Evolutionary conservation across 306 rosid species (phyloP), one percentile per base, ranked within the genome.

Genomic region (Fragaria iinumae): DNA sequence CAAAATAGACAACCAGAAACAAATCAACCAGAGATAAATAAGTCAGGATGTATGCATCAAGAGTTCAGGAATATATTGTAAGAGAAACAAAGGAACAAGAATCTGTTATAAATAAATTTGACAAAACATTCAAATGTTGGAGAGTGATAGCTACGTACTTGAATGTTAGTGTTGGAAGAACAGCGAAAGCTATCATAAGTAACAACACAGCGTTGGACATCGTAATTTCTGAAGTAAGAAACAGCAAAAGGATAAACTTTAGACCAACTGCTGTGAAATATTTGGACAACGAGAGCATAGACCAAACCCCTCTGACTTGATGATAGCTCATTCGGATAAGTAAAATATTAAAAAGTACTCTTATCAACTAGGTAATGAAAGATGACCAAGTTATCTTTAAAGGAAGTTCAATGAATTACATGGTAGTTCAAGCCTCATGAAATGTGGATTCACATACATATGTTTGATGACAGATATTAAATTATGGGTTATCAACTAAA

Each of bases 151-250:
- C 55, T 73, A 88, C 93, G 32, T 91, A 96, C 97, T 96, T 96
- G 88, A 79, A 81, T 67, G 85, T 3, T 47, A 96, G 75, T 4
- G 99, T 96, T 38, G 99, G 97, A 82, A 87, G 80, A 77, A 93
- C 90, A 72, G 87, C 98, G 79, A 88, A 88, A 81, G 79, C 85
- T 82, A 88, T 79, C 99, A 91, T 90, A 81, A 91, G 52, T 75
- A 62, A 79, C 80, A 96, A 63, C 83, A 86, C 83, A 44, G 79
- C 86, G n/a, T 7, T 53, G 79, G 76, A 70, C 64, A 90, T 87
- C 64, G 88, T 83, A 59, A 92, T 73, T 80, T 85, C 98, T 96
- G 91, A 83, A 77, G 81, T 59, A 20, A 80, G 25, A 73, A 77
- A 18, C 13, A 71, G 83, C 74, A 36, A 69, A 66, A 75, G 69